Evolutionary conservation across 2,329 filamentous ascomycete genomes (phyloP).

Genomic region (Neospermospora avenae): DNA sequence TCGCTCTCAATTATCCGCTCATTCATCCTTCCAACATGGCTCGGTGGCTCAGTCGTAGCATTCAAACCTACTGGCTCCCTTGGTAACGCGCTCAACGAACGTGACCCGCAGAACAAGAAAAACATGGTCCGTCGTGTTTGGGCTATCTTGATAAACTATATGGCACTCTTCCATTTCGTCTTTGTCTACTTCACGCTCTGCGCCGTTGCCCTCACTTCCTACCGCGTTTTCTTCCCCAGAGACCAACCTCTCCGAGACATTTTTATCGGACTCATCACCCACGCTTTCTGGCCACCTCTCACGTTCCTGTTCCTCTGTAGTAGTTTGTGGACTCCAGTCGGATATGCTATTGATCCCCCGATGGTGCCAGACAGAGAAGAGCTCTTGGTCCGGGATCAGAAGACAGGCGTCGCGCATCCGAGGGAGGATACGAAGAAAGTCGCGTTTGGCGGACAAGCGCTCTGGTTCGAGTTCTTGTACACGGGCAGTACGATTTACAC

Average conservation of each 20-base stretch:
- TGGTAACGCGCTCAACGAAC: conserved; percentile 54
- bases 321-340: conserved; percentile 48
- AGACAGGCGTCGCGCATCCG: conserved; percentile 45
- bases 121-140: conserved; percentile 52
- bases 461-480: conserved; percentile 54
- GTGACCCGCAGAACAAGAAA: conserved; percentile 49
- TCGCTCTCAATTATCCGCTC: conserved; percentile 55
- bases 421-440: conserved; percentile 45
- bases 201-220: conserved; percentile 39
- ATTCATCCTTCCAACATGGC: conserved; percentile 56
- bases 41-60: conserved; percentile 55
- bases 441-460: conserved; percentile 37
- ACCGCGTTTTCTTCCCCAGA: conserved; percentile 41
- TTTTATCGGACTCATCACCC: conserved; percentile 50
- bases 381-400: conserved; percentile 51
- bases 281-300: conserved; percentile 60
- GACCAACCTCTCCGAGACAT: neutral
- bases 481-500: conserved; percentile 49
- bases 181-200: conserved; percentile 38
- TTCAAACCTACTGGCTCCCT: conserved; percentile 61
- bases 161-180: conserved; percentile 46
- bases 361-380: conserved; percentile 55
- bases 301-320: conserved; percentile 42
- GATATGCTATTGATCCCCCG: conserved; percentile 59
- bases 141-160: conserved; percentile 50